Base-by-base conservation (phyloP, 164 flowering plant species). In the Vitis rupestris region DNA sequence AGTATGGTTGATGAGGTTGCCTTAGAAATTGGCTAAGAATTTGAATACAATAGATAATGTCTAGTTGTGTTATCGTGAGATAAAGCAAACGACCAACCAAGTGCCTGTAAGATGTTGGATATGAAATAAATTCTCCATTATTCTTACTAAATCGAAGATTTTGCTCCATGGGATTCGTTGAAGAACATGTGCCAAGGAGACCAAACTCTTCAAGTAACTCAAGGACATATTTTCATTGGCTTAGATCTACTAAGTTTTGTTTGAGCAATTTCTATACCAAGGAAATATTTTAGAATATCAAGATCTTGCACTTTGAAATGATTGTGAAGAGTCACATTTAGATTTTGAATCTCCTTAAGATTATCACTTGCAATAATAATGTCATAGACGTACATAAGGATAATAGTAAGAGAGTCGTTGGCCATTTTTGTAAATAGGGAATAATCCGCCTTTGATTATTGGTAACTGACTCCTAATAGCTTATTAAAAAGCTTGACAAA, bases 121-220 rank as follows among this genome's bases (percentile, higher is more conserved):
- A 0, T 53, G 57, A 53, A 53, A 53, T 11, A 15, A 0, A 19
- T 53, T 53, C 57, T 53, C 57, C 57, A 53, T 53, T n/a, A 9
- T 53, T 53, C 2, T 53, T 53, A n/a, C 57, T 53, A 0, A 53
- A 53, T 53, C 19, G 0, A 15, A 53, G 12, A 53, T 53, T 53
- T 53, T 53, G 3, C 57, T 53, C 57, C 57, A 53, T 53, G 0
- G 1, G 57, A 15, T 12, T 53, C 1, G 14, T 53, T 15, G 16
- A 53, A 53, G 57, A 53, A 53, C n/a, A 0, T 53, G 19, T 13
- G 57, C 57, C 57, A 53, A 53, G 16, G 14, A 53, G 19, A 15
- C n/a, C 57, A 53, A 53, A 53, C 57, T 53, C 57, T 53, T 53
- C 19, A 53, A 11, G 57, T 11, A 53, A 53, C 57, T 53, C 57